Evolutionary conservation across 305 asterid species (phyloP).

Genomic region (Fraxinus xanthoxyloides): DNA sequence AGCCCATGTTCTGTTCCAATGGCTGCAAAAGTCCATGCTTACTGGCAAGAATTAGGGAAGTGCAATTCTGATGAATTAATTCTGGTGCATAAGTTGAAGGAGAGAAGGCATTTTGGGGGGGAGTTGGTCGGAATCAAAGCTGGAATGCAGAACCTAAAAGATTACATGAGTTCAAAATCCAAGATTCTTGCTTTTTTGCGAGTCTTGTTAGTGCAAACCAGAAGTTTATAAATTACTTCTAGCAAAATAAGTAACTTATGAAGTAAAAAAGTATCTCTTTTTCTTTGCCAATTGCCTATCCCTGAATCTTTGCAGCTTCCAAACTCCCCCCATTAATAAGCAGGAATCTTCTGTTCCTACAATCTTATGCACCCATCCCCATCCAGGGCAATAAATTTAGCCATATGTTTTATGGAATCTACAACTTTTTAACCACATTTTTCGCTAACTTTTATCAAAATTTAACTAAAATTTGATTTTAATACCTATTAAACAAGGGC

Average conservation of each 20-base stretch:
- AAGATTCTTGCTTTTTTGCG: neutral
- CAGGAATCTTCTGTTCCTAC: neutral
- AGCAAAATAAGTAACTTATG: neutral
- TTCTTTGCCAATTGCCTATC: neutral
- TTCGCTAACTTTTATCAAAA: no score
- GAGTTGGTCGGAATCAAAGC: neutral
- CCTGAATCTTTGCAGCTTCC: neutral
- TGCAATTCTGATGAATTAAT: neutral
- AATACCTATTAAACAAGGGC: no score
- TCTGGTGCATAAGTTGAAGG: neutral
- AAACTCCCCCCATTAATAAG: neutral
- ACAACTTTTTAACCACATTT: no score
- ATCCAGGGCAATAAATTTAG: neutral
- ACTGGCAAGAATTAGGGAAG: neutral
- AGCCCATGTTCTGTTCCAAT: neutral
- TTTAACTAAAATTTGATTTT: no score
- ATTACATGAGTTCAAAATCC: neutral
- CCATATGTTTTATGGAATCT: no score
- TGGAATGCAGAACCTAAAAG: neutral
- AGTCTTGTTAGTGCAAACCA: neutral
- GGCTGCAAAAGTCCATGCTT: neutral
- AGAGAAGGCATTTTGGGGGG: neutral
- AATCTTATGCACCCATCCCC: neutral
- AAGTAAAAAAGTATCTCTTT: neutral
- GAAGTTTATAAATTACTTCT: neutral